A percentile compares a stretch with the other conserved stretches of the same genome.
phyloP scores from a whole-genome alignment of 306 rosid species.

The Mucuna pruriens region DNA sequence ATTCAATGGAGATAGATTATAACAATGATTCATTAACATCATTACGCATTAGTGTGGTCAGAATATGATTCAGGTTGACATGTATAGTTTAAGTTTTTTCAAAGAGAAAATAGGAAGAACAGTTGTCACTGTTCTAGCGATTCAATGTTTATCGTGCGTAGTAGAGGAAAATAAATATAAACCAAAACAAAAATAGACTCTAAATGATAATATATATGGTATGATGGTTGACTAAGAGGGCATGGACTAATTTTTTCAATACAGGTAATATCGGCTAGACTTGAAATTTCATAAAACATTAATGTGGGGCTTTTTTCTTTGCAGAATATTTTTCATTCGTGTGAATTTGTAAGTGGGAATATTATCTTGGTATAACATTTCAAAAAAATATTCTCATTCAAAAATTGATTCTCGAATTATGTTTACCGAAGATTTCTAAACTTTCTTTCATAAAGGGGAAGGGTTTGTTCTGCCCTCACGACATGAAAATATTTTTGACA shows the following conservation, averaged over 20 bases:
- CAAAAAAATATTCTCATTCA: background rate
- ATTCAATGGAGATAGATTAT: background rate
- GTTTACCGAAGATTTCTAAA: background rate
- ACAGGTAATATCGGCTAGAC: background rate
- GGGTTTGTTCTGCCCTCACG: background rate
- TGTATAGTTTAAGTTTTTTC: background rate
- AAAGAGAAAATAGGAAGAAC: background rate
- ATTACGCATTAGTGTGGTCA: background rate
- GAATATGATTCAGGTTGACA: slow-evolving; percentile 1
- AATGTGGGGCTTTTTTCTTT: background rate
- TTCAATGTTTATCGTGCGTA: background rate
- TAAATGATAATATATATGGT: background rate
- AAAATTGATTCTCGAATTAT: background rate
- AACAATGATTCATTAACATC: background rate
- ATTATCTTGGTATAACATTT: background rate
- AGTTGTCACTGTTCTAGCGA: background rate
- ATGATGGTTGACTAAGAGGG: background rate
- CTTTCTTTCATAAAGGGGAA: background rate
- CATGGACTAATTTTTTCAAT: background rate
- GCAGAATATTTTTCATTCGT: background rate
- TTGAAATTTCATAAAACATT: background rate
- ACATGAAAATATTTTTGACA: background rate
- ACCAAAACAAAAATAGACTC: background rate
- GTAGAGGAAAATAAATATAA: background rate
- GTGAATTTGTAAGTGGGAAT: background rate